Evolutionary conservation across 192 early-diverging fungal genomes (phyloP), one percentile per base, ranked within the genome.

Genomic region (Spizellomyces punctatus): DNA sequence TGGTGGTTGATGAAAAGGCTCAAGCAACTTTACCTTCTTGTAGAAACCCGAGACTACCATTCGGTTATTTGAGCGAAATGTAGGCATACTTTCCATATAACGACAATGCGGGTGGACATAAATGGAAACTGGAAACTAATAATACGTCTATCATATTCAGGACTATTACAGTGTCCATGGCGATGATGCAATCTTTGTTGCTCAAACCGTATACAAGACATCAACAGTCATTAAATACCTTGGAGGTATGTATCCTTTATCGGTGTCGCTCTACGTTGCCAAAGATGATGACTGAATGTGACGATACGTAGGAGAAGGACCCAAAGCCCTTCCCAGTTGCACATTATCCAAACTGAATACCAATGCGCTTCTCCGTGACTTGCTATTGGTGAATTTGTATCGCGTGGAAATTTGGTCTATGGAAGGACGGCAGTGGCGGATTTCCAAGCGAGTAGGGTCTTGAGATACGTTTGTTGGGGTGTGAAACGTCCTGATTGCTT

Each of bases 131-230:
- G 19, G 27, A 60, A 36, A 19, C 8, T 21, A 58, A 55, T 46
- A n/a, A 46, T 22, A 58, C 59, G 55, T 16, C 21, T 54, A 8
- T 72, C 8, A 44, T 44, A 8, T 50, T 21, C 42, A 81, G 77
- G 87, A 92, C 46, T 96, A 91, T 80, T 98, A 96, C 76, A 93
- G 89, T 50, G 89, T 93, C 0, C 95, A 96, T 66, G 95, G 93
- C 8, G 85, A 90, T 10, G 94, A 99, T 74, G 95, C 96, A 1
- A 77, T 89, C n/a, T 93, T 89, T 75, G 85, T 95, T 45, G 95
- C 96, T 7, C 83, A 91, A 43, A 74, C 79, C 21, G 88, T 99
- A 8, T 97, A 93, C 87, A 94, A 96, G 63, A 97, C 96, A 6
- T 85, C 90, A 9, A 89, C 95, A 0, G 95, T 95, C 19, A 84